These are phyloP conservation scores for Pharnaceum exiguum DNA, from an alignment of 148 eudicot species.

Conservation along the genomic window DNA sequence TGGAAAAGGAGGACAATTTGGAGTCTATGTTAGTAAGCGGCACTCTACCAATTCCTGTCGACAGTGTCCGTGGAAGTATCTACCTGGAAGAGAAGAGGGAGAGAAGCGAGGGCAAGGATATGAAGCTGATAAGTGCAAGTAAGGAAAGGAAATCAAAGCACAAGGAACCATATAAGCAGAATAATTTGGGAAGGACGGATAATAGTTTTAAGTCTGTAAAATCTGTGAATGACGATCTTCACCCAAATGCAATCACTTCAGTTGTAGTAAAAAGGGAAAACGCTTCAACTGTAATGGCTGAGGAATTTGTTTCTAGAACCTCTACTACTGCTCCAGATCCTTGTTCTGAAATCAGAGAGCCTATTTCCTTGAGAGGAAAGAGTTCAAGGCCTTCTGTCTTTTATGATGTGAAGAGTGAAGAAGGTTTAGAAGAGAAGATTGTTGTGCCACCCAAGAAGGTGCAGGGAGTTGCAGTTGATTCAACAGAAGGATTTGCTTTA, in stretches of 20 bases:
- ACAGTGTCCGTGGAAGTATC: slow-evolving; percentile 2
- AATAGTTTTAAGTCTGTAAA: slow-evolving; percentile 11
- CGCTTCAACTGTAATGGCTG: slow-evolving; percentile 1
- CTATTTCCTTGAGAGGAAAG: not conserved
- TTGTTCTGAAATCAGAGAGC: slow-evolving; percentile 10
- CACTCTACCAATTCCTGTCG: not conserved
- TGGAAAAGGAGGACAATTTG: slow-evolving; percentile 11
- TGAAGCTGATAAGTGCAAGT: slow-evolving; percentile 17
- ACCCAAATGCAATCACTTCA: slow-evolving; percentile 9
- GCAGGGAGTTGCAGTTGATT: slow-evolving; percentile 8
- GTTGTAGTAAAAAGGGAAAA: slow-evolving; percentile 22
- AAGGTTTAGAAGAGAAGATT: slow-evolving; percentile 7
- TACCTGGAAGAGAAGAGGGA: slow-evolving; percentile 15
- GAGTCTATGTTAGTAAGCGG: slow-evolving; percentile 5
- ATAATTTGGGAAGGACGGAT: slow-evolving; percentile 9
- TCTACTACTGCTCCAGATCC: slow-evolving; percentile 8
- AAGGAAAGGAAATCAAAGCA: slow-evolving; percentile 23
- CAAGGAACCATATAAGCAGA: slow-evolving; percentile 13
- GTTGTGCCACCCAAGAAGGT: slow-evolving; percentile 12
- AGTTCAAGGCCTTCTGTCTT: slow-evolving; percentile 12
- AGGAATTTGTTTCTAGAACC: slow-evolving; percentile 7
- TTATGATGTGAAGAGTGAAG: slow-evolving; percentile 16
- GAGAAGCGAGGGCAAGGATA: slow-evolving; percentile 18
- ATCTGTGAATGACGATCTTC: slow-evolving; percentile 13
- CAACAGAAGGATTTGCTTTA: slow-evolving; percentile 12